Base-by-base conservation (phyloP, 2,329 filamentous ascomycete species). In the Fusarium musae region DNA sequence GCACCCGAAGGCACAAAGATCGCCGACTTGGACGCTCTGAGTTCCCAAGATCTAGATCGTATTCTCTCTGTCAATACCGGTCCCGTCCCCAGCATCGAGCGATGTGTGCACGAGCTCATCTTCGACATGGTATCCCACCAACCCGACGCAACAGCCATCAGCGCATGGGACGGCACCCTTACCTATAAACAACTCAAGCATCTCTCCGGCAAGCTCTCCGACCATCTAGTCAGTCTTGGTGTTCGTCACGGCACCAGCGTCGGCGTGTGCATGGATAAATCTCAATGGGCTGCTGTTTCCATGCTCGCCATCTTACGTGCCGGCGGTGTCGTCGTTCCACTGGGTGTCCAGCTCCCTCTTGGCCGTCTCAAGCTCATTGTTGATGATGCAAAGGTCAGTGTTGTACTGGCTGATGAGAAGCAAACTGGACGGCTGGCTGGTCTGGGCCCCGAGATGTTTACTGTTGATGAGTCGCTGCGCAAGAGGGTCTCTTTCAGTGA, bases 231-330 rank as follows among this genome's bases (percentile, higher is more conserved):
- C 8, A 23, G 19, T 23, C 43, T 59, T 4, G 57, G 57, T 6
- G 34, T 59, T 15, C 19, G 34, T 1, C 43, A 49, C 12, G 43
- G 26, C 1, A 30, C 43, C 12, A 50, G 42, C 2, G 61, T 64
- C 2, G 61, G 61, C 5, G 30, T 64, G 1, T 64, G 61, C 19
- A 52, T 64, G 61, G 37, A 64, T 12, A 64, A 64, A n/a, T 64
- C 56, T 0, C 56, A n/a, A 17, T 59, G 39, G 61, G 36, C 30
- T 15, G 40, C 54, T 9, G 17, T 58, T 16, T 58, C 44, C 4
- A 44, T 61, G 44, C 56, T 64, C 1, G 56, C 56, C 10, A 61
- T 64, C 23, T 10, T 64, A 19, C 44, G 57, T 7, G 44, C 61
- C 11, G 61, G 61, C 2, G 61, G 61, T 21, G 30, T 46, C 17